phyloP scores from a whole-genome alignment of 495 filamentous ascomycete genomes.

The Daldinia decipiens region DNA sequence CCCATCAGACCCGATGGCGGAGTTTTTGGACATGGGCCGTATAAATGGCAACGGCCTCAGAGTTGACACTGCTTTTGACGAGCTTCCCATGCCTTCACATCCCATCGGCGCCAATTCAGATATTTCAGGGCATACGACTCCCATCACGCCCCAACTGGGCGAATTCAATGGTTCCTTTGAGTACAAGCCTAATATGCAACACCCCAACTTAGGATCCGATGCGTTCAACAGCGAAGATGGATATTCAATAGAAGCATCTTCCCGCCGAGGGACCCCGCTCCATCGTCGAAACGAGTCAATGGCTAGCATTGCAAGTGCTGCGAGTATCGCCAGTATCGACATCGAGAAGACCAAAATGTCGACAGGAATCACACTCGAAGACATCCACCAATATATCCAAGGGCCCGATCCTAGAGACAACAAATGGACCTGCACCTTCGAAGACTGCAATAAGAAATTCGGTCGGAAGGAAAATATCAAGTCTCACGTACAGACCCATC shows the following conservation, averaged over 20 bases:
- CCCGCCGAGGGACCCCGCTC: slow-evolving; percentile 46
- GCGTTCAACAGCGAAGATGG: slow-evolving; percentile 31
- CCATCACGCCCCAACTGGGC: slow-evolving; percentile 49
- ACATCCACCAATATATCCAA: slow-evolving; percentile 85
- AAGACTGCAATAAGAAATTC: slow-evolving; percentile 84
- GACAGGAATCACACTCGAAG: slow-evolving; percentile 86
- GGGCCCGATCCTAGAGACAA: slow-evolving; percentile 78
- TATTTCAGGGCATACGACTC: slow-evolving; percentile 55
- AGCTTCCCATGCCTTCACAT: slow-evolving; percentile 37
- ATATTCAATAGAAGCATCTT: slow-evolving; percentile 32
- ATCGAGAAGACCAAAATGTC: slow-evolving; percentile 65
- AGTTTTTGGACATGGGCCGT: slow-evolving; percentile 65
- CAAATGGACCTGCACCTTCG: slow-evolving; percentile 88
- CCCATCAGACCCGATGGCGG: slow-evolving; percentile 60
- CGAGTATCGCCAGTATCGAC: slow-evolving; percentile 66
- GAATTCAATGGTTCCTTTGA: slow-evolving; percentile 48
- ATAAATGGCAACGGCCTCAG: slow-evolving; percentile 63
- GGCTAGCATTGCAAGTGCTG: slow-evolving; percentile 60
- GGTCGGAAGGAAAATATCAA: slow-evolving; percentile 97
- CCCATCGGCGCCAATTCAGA: slow-evolving; percentile 40
- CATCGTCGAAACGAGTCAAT: slow-evolving; percentile 62
- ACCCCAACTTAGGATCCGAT: slow-evolving; percentile 28
- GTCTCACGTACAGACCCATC: slow-evolving; percentile 95
- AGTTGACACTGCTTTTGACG: slow-evolving; percentile 59
- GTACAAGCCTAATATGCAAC: slow-evolving; percentile 50